Percentiles rank a stretch among this genome's conserved stretches.
phyloP scores from a whole-genome alignment of 129 eudicot genomes.

The Helichrysum umbraculigerum region DNA sequence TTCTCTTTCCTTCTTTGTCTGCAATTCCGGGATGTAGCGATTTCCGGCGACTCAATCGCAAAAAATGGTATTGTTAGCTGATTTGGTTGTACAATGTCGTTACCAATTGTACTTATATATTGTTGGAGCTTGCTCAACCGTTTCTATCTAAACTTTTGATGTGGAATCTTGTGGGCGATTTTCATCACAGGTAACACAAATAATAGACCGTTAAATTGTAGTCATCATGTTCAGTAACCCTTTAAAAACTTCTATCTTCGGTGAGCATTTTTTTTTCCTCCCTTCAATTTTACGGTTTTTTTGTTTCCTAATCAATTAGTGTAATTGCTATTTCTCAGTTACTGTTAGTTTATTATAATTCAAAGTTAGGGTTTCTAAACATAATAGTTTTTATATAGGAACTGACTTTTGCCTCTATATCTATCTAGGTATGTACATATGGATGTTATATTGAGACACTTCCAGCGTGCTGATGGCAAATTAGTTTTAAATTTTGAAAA shows the following conservation, averaged over 20 bases:
- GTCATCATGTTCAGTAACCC: too few relatives aligned
- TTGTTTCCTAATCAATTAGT: not conserved
- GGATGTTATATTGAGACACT: not conserved
- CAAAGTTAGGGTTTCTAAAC: conserved; percentile 4
- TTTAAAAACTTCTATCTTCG: not conserved
- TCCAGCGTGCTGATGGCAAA: not conserved
- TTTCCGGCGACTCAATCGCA: too few relatives aligned
- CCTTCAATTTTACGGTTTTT: not conserved
- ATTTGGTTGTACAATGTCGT: too few relatives aligned
- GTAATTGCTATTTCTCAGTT: not conserved
- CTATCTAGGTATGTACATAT: not conserved
- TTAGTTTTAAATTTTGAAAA: not conserved
- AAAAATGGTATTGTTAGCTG: too few relatives aligned
- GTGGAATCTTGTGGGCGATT: too few relatives aligned
- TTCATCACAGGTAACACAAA: too few relatives aligned
- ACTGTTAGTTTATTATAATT: not conserved
- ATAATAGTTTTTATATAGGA: not conserved
- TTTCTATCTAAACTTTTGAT: too few relatives aligned
- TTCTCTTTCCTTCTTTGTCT: too few relatives aligned
- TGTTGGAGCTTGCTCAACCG: too few relatives aligned
- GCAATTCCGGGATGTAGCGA: too few relatives aligned
- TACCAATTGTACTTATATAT: too few relatives aligned
- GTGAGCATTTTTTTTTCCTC: not conserved
- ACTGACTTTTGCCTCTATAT: not conserved
- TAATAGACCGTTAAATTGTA: too few relatives aligned